Base-by-base conservation (phyloP, 1,284 basidiomycete genomes). In the Athelia psychrophila region DNA sequence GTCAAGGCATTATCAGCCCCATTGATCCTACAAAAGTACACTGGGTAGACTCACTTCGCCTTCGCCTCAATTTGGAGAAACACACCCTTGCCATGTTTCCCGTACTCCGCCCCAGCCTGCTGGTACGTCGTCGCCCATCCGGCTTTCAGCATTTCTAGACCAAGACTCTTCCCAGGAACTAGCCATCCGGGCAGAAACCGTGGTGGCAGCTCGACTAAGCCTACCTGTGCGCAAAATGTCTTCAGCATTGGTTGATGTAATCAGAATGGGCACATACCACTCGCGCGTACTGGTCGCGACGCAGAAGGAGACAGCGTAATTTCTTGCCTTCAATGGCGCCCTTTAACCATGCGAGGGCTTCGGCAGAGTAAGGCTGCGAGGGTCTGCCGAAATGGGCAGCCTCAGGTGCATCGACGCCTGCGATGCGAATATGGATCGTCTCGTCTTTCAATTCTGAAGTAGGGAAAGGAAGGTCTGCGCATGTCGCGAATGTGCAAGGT, bases 331-430 rank as follows among this genome's bases (percentile, higher is more conserved):
- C 66, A 53, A 88, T 66, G 33, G 73, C 66, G n/a, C 67, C 56
- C 55, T 78, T 82, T 4, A 95, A 74, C 87, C 90, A 94, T 1
- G 74, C 75, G 8, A 91, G 67, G 44, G 86, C 85, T 62, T 95
- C 92, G 30, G 72, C 68, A 0, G 84, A 72, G 55, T 85, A 85
- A 0, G 85, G 84, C 63, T 95, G 93, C 1, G 79, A 80, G 2
- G 83, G 79, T 49, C 84, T 81, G 19, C 93, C 93, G 58, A 93
- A 95, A 65, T 95, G 90, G 0, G 83, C 76, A 12, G 74, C 89
- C 75, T 96, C 94, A 0, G 94, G 94, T 1, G 94, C 94, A 65
- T 97, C 94, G 10, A 93, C 83, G 0, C 91, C 94, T 9, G 89
- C 90, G 46, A 96, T 81, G 22, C 94, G 83, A 44, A 97, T 84